Conservation (phyloP, 2,329 filamentous ascomycete genomes). For the Aspergillus ruber region DNA sequence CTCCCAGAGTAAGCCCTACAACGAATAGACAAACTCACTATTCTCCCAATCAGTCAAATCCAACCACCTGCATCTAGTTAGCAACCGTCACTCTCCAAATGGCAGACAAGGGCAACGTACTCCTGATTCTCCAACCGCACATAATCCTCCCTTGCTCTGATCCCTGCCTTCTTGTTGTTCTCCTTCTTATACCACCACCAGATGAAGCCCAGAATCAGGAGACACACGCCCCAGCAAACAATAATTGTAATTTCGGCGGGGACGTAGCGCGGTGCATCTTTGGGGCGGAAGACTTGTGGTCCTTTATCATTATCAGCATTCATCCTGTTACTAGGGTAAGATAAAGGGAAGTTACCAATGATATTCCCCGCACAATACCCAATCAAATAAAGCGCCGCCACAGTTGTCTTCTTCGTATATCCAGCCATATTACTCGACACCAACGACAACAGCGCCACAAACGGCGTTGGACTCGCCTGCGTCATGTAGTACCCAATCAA, state of each 20-base stretch:
- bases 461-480: constrained; percentile 53
- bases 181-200: constrained; percentile 55
- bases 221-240: constrained; percentile 50
- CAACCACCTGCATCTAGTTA: constrained; percentile 37
- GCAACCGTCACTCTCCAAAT: not conserved
- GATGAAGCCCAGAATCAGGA: constrained; percentile 55
- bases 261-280: constrained; percentile 54
- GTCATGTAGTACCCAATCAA: constrained; percentile 62
- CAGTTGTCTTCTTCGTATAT: constrained; percentile 50
- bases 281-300: constrained; percentile 51
- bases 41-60: constrained; percentile 64
- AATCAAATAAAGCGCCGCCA: constrained; percentile 44
- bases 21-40: constrained; percentile 55
- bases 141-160: constrained; percentile 51
- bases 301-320: constrained; percentile 22
- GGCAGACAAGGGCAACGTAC: constrained; percentile 26
- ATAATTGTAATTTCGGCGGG: constrained; percentile 60
- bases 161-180: constrained; percentile 53
- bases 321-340: not conserved
- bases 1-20: constrained; percentile 8
- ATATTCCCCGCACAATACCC: constrained; percentile 50
- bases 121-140: constrained; percentile 60
- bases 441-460: constrained; percentile 58
- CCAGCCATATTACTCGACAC: constrained; percentile 56
- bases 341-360: constrained; percentile 37